phyloP scores from a whole-genome alignment of 73 alveolate species.

The Diophrys appendiculata region DNA sequence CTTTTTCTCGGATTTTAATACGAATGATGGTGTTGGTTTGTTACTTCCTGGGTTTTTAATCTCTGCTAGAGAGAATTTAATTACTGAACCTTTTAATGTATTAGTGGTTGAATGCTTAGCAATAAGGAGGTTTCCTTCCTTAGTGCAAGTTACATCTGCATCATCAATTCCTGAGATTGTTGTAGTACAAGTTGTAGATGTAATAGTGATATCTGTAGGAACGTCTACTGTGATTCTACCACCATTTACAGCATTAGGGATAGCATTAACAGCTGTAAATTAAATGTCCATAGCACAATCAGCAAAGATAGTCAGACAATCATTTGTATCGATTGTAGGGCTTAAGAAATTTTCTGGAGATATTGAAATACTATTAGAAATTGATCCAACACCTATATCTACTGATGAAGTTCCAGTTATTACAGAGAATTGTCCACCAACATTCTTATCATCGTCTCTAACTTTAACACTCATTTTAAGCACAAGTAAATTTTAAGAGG shows the following conservation, averaged over 20 bases:
- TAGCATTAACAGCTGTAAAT: conserved; percentile 30
- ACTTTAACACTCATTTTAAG: conserved; percentile 23
- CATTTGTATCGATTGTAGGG: conserved; percentile 22
- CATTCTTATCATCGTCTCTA: conserved; percentile 28
- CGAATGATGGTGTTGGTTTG: conserved; percentile 27
- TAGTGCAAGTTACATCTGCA: conserved; percentile 11
- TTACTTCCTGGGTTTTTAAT: conserved; percentile 39
- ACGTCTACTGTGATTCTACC: conserved; percentile 39
- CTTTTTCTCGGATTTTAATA: conserved; percentile 11
- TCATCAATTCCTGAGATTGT: conserved; percentile 18
- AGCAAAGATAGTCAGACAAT: conserved; percentile 16
- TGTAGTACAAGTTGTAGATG: conserved; percentile 36
- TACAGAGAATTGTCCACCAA: conserved; percentile 32
- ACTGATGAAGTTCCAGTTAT: conserved; percentile 28
- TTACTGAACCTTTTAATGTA: conserved; percentile 16
- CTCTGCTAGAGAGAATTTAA: conserved; percentile 20
- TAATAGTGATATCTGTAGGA: conserved; percentile 43
- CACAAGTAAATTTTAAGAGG: conserved; percentile 18
- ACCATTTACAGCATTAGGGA: conserved; percentile 26
- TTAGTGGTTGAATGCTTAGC: conserved; percentile 24
- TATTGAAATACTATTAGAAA: conserved; percentile 22
- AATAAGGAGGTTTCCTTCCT: conserved; percentile 7
- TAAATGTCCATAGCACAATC: conserved; percentile 14
- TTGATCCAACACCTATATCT: conserved; percentile 62
- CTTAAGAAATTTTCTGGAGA: conserved; percentile 22